Evolutionary conservation across 139 green algal species (phyloP), one percentile per base, ranked within the genome.

Genomic region (Volvox africanus): DNA sequence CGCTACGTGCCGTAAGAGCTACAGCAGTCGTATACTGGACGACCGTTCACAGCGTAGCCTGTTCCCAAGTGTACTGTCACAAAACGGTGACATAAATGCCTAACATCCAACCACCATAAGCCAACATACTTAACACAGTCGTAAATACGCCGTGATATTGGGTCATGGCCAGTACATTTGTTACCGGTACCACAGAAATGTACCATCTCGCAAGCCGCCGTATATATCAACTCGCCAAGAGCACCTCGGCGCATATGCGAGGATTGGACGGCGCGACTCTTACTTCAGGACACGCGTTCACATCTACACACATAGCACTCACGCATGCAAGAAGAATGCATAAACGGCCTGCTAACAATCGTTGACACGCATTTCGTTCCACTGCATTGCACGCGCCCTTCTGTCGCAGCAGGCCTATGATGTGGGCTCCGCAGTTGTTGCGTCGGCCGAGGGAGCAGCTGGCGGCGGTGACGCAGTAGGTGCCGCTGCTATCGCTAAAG

Each of bases 231-330:
- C 65, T 73, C 65, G 65, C 65, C 65, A 24, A 73, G 21, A 73
- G 71, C 71, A 79, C 71, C 75, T 55, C 75, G 75, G 75, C 30
- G 75, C 75, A 55, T 24, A 61, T 81, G 75, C 75, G 71, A 79
- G 19, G 14, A 21, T 14, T 79, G 6, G 71, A 79, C 71, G 71
- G 71, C 71, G n/a, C 71, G 71, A 79, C 71, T 79, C 71, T 79
- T 36, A 20, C 71, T 37, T n/a, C 71, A 79, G 14, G 2, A 79
- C 1, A 32, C 68, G 26, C 3, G 68, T 76, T 33, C 71, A 79
- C 65, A 73, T 5, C n/a, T n/a, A n/a, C 65, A 73, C 65, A 73
- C 65, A 73, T 28, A 73, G 71, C 22, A 79, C 20, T 79, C 71
- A 79, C 71, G 71, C 71, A 79, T 36, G 28, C 71, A 79, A 79